phyloP scores from a whole-genome alignment of 495 filamentous ascomycete species.

The Cercophora scortea region DNA sequence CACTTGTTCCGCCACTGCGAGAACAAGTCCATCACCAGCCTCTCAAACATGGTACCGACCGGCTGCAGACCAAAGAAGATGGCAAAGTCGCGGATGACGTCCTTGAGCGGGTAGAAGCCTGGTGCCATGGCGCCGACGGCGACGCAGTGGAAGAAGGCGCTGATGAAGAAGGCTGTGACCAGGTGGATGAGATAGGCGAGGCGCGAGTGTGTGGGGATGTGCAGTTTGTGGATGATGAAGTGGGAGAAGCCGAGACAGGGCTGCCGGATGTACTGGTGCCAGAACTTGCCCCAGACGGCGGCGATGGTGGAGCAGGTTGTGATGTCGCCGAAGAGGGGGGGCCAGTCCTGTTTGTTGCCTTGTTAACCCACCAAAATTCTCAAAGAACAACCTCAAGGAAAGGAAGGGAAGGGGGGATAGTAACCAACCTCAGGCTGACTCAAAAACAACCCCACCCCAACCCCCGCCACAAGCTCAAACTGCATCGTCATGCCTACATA shows the following conservation, averaged over 20 bases:
- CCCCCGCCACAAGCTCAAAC: conserved; percentile 4
- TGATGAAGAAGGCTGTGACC: conserved; percentile 27
- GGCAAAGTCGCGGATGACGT: conserved; percentile 12
- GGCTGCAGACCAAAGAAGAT: conserved; percentile 26
- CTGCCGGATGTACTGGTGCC: conserved; percentile 31
- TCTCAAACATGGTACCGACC: conserved; percentile 25
- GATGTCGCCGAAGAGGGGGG: conserved; percentile 25
- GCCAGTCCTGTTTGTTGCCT: conserved; percentile 16
- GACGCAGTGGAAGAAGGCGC: conserved; percentile 22
- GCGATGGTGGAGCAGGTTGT: conserved; percentile 21
- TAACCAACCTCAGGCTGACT: conserved; percentile 7
- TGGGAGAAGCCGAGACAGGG: conserved; percentile 18
- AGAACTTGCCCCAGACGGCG: conserved; percentile 27
- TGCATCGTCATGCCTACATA: conserved; percentile 11
- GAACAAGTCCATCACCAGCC: not conserved
- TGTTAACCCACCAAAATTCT: too few relatives aligned
- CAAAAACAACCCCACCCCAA: conserved; percentile 5
- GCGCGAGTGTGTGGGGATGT: conserved; percentile 18
- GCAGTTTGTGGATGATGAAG: conserved; percentile 17
- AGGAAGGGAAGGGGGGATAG: not conserved
- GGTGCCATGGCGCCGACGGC: conserved; percentile 15
- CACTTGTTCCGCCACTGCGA: not conserved
- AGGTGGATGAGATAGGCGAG: conserved; percentile 28
- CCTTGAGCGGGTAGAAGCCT: conserved; percentile 11
- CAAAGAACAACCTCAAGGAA: too few relatives aligned